A percentile compares a stretch with the other conserved stretches of the same genome.
Evolutionary conservation across 345 rosid species (phyloP).

Genomic region (Melaleuca alternifolia): DNA sequence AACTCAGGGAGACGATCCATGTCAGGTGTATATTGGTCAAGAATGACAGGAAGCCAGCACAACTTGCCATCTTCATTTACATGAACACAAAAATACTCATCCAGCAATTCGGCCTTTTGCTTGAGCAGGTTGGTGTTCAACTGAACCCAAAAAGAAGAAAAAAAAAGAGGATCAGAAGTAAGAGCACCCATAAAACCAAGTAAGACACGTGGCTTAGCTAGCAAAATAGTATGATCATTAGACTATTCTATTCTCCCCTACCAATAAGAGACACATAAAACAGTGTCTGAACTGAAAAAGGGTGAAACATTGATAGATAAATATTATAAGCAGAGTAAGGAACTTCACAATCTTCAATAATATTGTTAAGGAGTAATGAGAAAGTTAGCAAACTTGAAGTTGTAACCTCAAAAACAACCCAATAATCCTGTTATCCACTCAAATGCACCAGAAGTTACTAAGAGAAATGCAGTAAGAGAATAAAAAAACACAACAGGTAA

Average conservation of each 20-base stretch:
- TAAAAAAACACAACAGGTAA: not conserved
- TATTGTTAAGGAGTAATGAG: not conserved
- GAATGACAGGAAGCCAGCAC: conserved; percentile 82
- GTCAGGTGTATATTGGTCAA: conserved; percentile 90
- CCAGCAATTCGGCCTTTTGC: conserved; percentile 68
- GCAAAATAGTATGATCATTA: not conserved
- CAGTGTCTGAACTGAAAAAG: not conserved
- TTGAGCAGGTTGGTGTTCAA: conserved; percentile 78
- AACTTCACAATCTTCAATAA: not conserved
- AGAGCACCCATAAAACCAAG: not conserved
- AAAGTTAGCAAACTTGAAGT: not conserved
- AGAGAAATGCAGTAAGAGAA: not conserved
- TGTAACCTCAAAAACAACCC: not conserved
- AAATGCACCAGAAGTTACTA: not conserved
- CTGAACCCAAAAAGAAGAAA: conserved; percentile 22
- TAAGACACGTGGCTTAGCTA: not conserved
- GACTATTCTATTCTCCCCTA: not conserved
- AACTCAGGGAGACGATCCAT: conserved; percentile 97
- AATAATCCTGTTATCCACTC: not conserved
- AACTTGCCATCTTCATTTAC: conserved; percentile 59
- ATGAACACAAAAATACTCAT: conserved; percentile 70
- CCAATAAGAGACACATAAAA: not conserved
- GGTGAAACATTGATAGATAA: not conserved
- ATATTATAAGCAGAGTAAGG: not conserved
- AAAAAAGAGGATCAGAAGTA: not conserved